These are phyloP conservation scores for Vaccinium corymbosum DNA, from an alignment of 148 eudicot genomes.

Conservation along the genomic window DNA sequence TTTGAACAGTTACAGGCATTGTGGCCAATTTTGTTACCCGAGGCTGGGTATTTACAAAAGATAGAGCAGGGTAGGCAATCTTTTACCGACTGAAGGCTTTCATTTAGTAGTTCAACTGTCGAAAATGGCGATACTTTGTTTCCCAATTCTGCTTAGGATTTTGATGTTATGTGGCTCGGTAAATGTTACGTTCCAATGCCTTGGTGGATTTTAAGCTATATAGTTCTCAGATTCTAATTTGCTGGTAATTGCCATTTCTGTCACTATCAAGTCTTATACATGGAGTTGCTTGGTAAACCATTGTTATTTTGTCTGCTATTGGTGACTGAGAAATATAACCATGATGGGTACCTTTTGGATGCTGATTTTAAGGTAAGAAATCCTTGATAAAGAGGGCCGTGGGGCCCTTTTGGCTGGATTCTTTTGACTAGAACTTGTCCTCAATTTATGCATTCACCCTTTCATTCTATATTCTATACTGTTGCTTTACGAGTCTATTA, in stretches of 20 bases:
- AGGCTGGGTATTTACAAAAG: neutral
- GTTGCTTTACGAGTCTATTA: neutral
- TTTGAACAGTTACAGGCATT: neutral
- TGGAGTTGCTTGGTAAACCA: neutral
- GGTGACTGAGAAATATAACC: neutral
- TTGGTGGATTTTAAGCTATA: neutral
- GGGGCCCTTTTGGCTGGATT: neutral
- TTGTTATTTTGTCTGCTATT: neutral
- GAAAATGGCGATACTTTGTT: neutral
- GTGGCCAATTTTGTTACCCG: constrained; percentile 1
- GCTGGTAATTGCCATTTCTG: neutral
- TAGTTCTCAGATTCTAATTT: neutral
- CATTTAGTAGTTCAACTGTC: neutral
- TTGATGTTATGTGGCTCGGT: neutral
- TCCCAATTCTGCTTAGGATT: neutral
- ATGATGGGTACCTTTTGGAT: neutral
- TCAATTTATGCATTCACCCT: neutral
- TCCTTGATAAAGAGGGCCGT: neutral
- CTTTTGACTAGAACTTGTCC: neutral
- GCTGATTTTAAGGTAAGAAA: constrained; percentile 7
- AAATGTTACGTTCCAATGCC: neutral
- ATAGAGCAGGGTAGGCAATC: neutral
- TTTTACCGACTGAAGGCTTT: neutral
- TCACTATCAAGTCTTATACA: neutral
- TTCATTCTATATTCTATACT: neutral